Base-by-base conservation (phyloP, 2,329 filamentous ascomycete species). In the Monosporascus sp. region DNA sequence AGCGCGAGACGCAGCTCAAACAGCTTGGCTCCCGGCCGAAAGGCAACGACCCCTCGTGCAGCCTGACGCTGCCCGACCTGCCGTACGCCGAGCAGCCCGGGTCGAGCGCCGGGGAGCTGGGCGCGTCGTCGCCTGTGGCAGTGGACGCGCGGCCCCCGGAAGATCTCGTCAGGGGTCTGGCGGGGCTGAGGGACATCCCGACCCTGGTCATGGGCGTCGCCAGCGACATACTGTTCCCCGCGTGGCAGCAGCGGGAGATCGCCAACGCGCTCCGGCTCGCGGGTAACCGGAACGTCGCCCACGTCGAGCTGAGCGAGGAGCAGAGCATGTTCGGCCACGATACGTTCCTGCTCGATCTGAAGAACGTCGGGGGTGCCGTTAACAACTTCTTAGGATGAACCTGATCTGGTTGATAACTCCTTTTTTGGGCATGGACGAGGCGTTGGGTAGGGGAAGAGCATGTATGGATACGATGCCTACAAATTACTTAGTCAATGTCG, bases 191-290 rank as follows among this genome's bases (percentile, higher is more conserved):
- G 51, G 80, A 92, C 56, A 93, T 87, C 49, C 89, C 91, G 0
- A 87, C 90, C 1, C 78, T 99, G 22, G 89, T 99, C 11, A 86
- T 99, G 76, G 94, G 94, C 37, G 94, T 97, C 4, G 90, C 91
- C 0, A 97, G 91, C 63, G 94, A 99, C 68, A 97, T 97, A 49
- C 75, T 99, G 37, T 99, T 99, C 73, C 94, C 94, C 0, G 91
- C 94, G 0, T 99, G 94, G 93, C 94, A 99, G 74, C 94, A 99
- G 75, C 84, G 89, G 51, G 94, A 99, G 71, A 86, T 99, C 57
- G 93, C 92, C 3, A 86, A 93, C 65, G 88, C 93, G 3, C 75
- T 99, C 58, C 82, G 85, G 55, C 79, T 82, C 37, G 82, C 81
- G 0, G 94, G 94, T 1, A 97, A 96, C 65, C 78, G 82, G 56